Evolutionary conservation across 2,329 filamentous ascomycete genomes (phyloP).

Genomic region (Xenoacremonium recifei): DNA sequence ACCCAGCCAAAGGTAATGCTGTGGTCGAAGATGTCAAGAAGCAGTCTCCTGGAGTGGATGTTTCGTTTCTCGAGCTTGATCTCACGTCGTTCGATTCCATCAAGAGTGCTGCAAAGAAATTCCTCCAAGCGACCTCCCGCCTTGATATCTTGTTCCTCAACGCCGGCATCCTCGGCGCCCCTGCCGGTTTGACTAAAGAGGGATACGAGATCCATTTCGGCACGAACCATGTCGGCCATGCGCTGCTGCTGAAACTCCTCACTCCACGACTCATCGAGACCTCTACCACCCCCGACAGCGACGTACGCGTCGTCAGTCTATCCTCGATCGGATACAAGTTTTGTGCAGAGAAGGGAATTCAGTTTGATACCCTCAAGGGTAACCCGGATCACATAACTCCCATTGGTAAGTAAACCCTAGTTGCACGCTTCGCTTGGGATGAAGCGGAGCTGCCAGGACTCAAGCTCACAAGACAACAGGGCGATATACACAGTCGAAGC

Average conservation of each 20-base stretch:
- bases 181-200: constrained; percentile 37
- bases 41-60: constrained; percentile 14
- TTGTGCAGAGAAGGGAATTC: constrained; percentile 23
- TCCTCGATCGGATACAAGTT: constrained; percentile 24
- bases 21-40: constrained; percentile 36
- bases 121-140: constrained; percentile 31
- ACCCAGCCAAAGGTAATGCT: constrained; percentile 33
- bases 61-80: constrained; percentile 40
- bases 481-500: constrained; percentile 30
- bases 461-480: too few relatives aligned
- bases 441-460: too few relatives aligned
- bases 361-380: constrained; percentile 27
- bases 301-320: constrained; percentile 31
- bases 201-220: constrained; percentile 50
- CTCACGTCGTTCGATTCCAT: constrained; percentile 44
- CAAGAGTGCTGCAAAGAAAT: constrained; percentile 35
- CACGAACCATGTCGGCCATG: constrained; percentile 49
- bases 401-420: too few relatives aligned
- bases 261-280: constrained; percentile 29
- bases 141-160: constrained; percentile 48
- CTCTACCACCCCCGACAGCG: constrained; percentile 14
- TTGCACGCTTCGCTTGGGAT: too few relatives aligned
- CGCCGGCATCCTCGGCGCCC: constrained; percentile 42
- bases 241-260: constrained; percentile 41
- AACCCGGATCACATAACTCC: constrained; percentile 1